Percentiles rank a stretch among this genome's conserved stretches.
Evolutionary conservation across 1,139 yeast species (phyloP).

Genomic region (Ogataea hybrid): DNA sequence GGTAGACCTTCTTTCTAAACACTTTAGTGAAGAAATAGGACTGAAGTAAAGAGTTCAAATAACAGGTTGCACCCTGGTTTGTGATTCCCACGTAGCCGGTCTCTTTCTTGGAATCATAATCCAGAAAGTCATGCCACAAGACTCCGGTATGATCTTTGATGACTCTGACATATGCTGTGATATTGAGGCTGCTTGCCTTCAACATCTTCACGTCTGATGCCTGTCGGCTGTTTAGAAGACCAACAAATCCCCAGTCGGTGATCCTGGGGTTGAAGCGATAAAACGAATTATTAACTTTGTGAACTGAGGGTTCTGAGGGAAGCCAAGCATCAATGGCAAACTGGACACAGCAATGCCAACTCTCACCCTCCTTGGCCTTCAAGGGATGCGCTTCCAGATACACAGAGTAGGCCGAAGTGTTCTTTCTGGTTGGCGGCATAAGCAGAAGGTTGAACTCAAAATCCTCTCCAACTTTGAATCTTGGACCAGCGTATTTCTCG

Average conservation of each 20-base stretch:
- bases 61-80: slow-evolving; percentile 98
- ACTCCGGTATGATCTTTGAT: slow-evolving; percentile 92
- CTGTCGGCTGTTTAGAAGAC: slow-evolving; percentile 60
- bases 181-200: slow-evolving; percentile 57
- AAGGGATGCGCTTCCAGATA: slow-evolving; percentile 63
- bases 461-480: slow-evolving; percentile 58
- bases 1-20: slow-evolving; percentile 83
- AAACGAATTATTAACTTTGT: slow-evolving; percentile 63
- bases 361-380: slow-evolving; percentile 26
- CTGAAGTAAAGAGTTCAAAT: slow-evolving; percentile 85
- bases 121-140: slow-evolving; percentile 82
- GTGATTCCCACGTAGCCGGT: slow-evolving; percentile 93
- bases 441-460: slow-evolving; percentile 72
- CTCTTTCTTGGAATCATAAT: slow-evolving; percentile 81
- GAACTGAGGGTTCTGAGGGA: slow-evolving; percentile 64
- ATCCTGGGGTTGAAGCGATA: slow-evolving; percentile 78
- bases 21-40: slow-evolving; percentile 83
- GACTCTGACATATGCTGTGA: slow-evolving; percentile 75
- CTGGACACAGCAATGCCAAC: slow-evolving; percentile 89
- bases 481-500: slow-evolving; percentile 46
- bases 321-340: slow-evolving; percentile 86
- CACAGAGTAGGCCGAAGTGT: slow-evolving; percentile 50
- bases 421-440: slow-evolving; percentile 69
- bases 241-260: slow-evolving; percentile 95
- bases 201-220: slow-evolving; percentile 39